These are phyloP conservation scores for Globisporangium spinosum DNA, from an alignment of 352 stramenopile genomes.

Conservation along the genomic window DNA sequence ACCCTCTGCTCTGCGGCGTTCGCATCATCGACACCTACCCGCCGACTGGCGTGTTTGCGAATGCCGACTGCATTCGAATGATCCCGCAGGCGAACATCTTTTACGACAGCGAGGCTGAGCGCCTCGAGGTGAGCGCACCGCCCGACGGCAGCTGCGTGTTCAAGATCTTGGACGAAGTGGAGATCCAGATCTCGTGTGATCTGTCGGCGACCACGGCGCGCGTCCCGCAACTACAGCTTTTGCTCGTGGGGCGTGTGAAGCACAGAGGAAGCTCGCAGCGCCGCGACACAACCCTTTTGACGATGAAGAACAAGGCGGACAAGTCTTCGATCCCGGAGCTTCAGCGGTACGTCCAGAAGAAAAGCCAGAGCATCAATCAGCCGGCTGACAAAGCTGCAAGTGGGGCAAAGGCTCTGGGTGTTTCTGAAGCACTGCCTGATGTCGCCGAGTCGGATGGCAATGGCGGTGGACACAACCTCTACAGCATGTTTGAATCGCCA, in stretches of 20 bases:
- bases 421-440: background rate
- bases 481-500: constrained; percentile 30
- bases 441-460: constrained; percentile 6
- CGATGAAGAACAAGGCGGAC: constrained; percentile 27
- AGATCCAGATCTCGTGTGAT: constrained; percentile 81
- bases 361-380: constrained; percentile 19
- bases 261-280: constrained; percentile 21
- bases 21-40: constrained; percentile 58
- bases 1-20: constrained; percentile 67
- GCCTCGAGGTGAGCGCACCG: constrained; percentile 31
- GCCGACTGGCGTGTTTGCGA: constrained; percentile 59
- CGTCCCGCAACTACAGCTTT: constrained; percentile 67
- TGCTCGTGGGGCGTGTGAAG: constrained; percentile 60
- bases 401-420: background rate
- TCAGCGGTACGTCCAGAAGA: constrained; percentile 65
- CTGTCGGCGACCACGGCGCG: constrained; percentile 61
- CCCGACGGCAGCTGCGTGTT: constrained; percentile 37
- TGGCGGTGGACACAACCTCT: constrained; percentile 24
- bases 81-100: constrained; percentile 51
- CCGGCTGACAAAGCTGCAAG: background rate
- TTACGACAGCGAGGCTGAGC: constrained; percentile 26
- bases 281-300: constrained; percentile 19
- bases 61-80: constrained; percentile 49
- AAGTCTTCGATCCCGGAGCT: constrained; percentile 47
- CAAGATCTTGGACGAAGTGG: constrained; percentile 65